Evolutionary conservation across 2,329 filamentous ascomycete species (phyloP).

Genomic region (Alternaria gaisen): DNA sequence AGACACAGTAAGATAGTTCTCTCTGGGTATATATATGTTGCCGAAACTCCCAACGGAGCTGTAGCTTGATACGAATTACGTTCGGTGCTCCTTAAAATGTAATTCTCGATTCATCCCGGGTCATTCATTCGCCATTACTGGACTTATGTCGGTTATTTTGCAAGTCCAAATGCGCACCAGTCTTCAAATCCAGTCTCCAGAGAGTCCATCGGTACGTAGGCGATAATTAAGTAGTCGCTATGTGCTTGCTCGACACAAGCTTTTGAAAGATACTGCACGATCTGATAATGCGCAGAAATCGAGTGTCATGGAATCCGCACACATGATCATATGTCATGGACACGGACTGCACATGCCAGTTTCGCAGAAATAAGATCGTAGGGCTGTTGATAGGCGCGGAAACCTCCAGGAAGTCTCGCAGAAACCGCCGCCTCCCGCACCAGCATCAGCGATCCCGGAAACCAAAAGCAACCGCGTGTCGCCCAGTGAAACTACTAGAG

Average conservation of each 20-base stretch:
- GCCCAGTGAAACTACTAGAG: background rate
- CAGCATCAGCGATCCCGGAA: background rate
- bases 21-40: background rate
- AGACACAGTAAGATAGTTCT: background rate
- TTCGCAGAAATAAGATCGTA: background rate
- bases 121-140: background rate
- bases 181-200: background rate
- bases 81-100: background rate
- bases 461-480: background rate
- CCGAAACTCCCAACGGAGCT: background rate
- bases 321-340: background rate
- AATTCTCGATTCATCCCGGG: background rate
- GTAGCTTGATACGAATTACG: background rate
- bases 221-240: constrained; percentile 4
- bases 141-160: background rate
- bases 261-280: background rate
- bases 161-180: background rate
- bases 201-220: background rate
- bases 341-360: background rate
- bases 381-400: background rate
- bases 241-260: background rate
- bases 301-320: background rate
- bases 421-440: background rate
- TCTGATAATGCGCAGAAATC: background rate
- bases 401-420: background rate